Evolutionary conservation across 108 stramenopile genomes (phyloP).

Genomic region (Nitzschia putrida): DNA sequence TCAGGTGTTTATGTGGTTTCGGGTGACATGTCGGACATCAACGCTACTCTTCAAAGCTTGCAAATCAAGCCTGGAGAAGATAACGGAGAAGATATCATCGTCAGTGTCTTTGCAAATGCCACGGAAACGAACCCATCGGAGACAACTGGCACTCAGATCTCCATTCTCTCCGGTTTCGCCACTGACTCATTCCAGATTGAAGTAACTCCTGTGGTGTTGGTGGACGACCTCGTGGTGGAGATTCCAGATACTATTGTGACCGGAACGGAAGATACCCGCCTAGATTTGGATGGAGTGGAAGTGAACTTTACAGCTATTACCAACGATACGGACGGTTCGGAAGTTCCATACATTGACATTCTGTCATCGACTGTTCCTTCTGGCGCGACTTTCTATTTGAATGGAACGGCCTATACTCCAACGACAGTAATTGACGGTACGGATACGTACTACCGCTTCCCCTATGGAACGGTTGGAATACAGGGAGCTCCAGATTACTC

Average conservation of each 20-base stretch:
- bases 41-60: neutral
- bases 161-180: neutral
- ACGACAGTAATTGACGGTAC: neutral
- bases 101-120: constrained; percentile 4
- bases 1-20: neutral
- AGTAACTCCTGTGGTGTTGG: neutral
- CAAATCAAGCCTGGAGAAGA: constrained; percentile 11
- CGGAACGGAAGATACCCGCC: neutral
- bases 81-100: constrained; percentile 20
- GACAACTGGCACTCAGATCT: neutral
- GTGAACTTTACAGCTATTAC: neutral
- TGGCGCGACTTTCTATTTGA: neutral
- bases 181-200: neutral
- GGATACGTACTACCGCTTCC: neutral
- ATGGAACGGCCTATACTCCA: neutral
- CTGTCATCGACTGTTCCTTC: neutral
- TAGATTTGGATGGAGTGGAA: neutral
- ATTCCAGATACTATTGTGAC: neutral
- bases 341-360: constrained; percentile 5
- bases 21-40: constrained; percentile 1
- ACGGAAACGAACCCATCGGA: constrained; percentile 17
- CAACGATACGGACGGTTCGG: constrained; percentile 1
- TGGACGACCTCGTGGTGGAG: neutral
- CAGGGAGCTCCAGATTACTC: neutral
- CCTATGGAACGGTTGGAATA: neutral